phyloP scores from a whole-genome alignment of 192 early-diverging fungal species.

The Coemansia sp. region DNA sequence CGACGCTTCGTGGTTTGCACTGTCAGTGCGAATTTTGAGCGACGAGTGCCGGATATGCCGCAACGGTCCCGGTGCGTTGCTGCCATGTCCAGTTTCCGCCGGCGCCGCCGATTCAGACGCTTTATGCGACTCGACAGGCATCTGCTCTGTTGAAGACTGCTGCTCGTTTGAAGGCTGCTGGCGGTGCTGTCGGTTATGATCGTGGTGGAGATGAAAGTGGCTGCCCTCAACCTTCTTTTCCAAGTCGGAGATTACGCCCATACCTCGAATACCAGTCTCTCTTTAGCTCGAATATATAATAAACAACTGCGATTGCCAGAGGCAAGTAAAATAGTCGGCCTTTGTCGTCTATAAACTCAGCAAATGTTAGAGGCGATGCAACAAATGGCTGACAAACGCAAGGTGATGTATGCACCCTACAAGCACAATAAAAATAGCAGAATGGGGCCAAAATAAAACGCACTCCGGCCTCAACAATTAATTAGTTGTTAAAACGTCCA shows the following conservation, averaged over 20 bases:
- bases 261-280: constrained; percentile 10
- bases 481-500: not conserved
- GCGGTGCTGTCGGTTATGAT: constrained; percentile 18
- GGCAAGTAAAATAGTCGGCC: not conserved
- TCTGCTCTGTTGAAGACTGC: not conserved
- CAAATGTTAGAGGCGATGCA: not conserved
- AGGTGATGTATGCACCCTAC: constrained; percentile 3
- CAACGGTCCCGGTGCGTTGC: constrained; percentile 2
- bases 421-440: not conserved
- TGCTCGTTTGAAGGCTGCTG: constrained; percentile 6
- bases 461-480: not conserved
- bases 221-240: constrained; percentile 26
- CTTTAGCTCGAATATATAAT: not conserved
- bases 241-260: constrained; percentile 39
- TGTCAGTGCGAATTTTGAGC: constrained; percentile 39
- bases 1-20: constrained; percentile 21
- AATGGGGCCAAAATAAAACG: not conserved
- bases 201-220: constrained; percentile 19
- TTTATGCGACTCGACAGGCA: not conserved
- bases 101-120: not conserved
- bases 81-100: not conserved
- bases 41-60: constrained; percentile 28
- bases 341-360: not conserved
- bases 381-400: not conserved
- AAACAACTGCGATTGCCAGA: not conserved